Percentiles rank a stretch among this genome's conserved stretches.
phyloP scores from a whole-genome alignment of 352 stramenopile genomes.

The Phytophthora pisi region DNA sequence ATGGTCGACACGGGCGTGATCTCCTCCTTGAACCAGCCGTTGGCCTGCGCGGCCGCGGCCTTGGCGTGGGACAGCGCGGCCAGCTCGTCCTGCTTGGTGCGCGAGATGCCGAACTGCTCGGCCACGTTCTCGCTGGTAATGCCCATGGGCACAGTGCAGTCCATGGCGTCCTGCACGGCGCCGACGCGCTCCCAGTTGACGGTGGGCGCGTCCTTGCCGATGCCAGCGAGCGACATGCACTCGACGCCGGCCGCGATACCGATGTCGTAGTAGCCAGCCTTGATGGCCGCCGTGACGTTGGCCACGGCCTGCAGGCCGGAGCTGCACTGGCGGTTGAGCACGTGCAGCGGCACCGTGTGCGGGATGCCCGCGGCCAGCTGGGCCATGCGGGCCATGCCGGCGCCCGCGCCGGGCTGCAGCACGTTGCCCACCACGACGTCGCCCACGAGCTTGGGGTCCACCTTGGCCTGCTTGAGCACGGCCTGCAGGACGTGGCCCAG shows the following conservation, averaged over 20 bases:
- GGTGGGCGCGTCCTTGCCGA: constrained; percentile 55
- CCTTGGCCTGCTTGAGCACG: constrained; percentile 82
- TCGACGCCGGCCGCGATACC: constrained; percentile 88
- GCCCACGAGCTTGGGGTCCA: constrained; percentile 77
- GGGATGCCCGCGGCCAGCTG: constrained; percentile 81
- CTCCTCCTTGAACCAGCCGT: constrained; percentile 89
- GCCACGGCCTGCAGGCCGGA: constrained; percentile 88
- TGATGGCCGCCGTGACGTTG: constrained; percentile 75
- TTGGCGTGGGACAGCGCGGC: constrained; percentile 80
- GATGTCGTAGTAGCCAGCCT: constrained; percentile 86
- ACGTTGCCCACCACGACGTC: constrained; percentile 90
- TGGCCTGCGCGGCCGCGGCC: constrained; percentile 67
- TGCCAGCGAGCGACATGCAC: constrained; percentile 81
- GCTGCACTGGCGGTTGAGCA: constrained; percentile 89
- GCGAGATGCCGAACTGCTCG: constrained; percentile 75
- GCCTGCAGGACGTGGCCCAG: constrained; percentile 85
- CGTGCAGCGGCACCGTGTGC: constrained; percentile 72
- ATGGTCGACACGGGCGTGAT: constrained; percentile 87
- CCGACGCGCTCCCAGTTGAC: constrained; percentile 68
- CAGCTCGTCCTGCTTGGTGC: constrained; percentile 80
- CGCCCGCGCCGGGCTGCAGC: constrained; percentile 76
- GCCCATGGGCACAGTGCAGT: constrained; percentile 87
- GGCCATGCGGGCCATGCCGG: constrained; percentile 82
- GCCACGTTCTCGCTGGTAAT: constrained; percentile 90
- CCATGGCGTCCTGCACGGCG: constrained; percentile 69